Evolutionary conservation across 352 stramenopile genomes (phyloP), one percentile per base, ranked within the genome.

Genomic region (Pythium coloratum): DNA sequence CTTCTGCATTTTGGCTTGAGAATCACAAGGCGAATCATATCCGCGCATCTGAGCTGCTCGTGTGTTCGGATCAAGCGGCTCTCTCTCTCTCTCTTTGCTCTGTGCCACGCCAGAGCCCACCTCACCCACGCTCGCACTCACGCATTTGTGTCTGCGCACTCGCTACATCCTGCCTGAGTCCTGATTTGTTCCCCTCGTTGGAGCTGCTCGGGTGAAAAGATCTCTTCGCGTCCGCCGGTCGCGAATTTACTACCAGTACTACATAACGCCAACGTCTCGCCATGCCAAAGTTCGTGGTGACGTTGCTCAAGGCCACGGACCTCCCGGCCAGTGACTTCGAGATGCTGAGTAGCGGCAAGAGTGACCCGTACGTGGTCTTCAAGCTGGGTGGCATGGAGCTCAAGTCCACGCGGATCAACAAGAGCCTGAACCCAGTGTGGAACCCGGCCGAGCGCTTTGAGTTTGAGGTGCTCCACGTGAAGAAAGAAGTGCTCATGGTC

Each of bases 341-440:
- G 56, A 53, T 84, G n/a, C 20, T 80, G 54, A 63, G 78, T 42
- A 76, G 84, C 38, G 81, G 70, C 62, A 80, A 76, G 18, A 91
- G 82, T 68, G 86, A 94, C 63, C 86, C 86, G 61, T 94, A 89
- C 69, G 86, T 94, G 38, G 75, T 73, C 6, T 69, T 94, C 53
- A 66, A 82, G 62, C 50, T 94, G 30, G 78, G 79, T 24, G 71
- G 78, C 38, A 73, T 88, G 62, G 71, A 70, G 33, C 62, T 86
- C 55, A 74, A 80, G 60, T 89, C 77, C 49, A 81, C 82, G 16
- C 82, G 71, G 42, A 77, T 85, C 61, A 76, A 67, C 55, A 76
- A 75, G 26, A 61, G 57, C 38, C 70, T 94, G 24, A 77, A 92
- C 42, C 86, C 86, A 5, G 82, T 83, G 56, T 94, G 86, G 86